Percentiles rank a stretch among this genome's conserved stretches.
These are phyloP conservation scores for Candida bentonensis DNA, from an alignment of 805 yeast genomes.

Conservation along the genomic window DNA sequence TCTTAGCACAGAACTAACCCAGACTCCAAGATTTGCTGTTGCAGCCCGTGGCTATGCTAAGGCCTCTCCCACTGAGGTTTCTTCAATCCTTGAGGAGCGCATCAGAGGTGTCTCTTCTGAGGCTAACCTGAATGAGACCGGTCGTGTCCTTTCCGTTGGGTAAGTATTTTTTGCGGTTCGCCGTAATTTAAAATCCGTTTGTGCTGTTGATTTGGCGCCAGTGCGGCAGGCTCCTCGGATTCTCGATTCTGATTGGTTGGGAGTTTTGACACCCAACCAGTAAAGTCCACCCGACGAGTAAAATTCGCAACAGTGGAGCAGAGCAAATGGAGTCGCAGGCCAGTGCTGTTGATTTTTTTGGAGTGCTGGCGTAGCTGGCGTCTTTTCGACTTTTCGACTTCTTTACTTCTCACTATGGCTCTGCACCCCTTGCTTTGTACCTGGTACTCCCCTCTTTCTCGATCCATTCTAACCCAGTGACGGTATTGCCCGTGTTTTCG, in stretches of 20 bases:
- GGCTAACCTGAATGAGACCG: conserved; percentile 96
- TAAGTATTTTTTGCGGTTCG: conserved; percentile 29
- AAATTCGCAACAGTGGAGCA: too few species aligned
- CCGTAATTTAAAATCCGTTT: background rate
- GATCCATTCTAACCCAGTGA: conserved; percentile 42
- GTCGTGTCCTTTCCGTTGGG: conserved; percentile 97
- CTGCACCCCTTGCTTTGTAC: background rate
- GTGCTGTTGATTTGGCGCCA: conserved; percentile 1
- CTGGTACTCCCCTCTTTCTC: background rate
- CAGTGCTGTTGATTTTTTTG: conserved; percentile 1
- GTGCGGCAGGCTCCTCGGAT: background rate
- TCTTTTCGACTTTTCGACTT: background rate
- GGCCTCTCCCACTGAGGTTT: conserved; percentile 99
- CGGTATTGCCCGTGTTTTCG: conserved; percentile 99
- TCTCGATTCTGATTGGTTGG: conserved; percentile 3
- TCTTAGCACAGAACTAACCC: background rate
- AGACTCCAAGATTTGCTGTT: conserved; percentile 20
- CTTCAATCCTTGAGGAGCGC: conserved; percentile 97
- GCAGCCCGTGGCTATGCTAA: conserved; percentile 84
- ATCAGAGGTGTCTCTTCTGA: conserved; percentile 98
- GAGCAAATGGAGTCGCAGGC: too few species aligned
- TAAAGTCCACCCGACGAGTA: background rate
- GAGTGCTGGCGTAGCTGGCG: background rate
- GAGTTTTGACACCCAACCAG: conserved; percentile 1
- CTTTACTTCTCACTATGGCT: conserved; percentile 5